A percentile compares a stretch with the other conserved stretches of the same genome.
phyloP scores from a whole-genome alignment of 2,329 filamentous ascomycete genomes.

The Rachicladosporium sp. region DNA sequence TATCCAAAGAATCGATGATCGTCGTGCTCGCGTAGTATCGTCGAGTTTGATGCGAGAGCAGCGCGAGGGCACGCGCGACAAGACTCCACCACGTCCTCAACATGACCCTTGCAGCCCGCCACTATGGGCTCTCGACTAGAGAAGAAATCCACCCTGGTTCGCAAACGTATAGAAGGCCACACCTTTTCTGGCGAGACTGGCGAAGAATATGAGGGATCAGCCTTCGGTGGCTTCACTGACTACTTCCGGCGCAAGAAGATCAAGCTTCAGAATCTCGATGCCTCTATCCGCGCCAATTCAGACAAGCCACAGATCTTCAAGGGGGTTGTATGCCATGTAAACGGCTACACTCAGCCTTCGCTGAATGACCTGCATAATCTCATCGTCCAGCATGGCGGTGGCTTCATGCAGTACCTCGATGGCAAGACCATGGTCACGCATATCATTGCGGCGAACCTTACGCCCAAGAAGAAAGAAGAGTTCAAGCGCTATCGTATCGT shows the following conservation, averaged over 20 bases:
- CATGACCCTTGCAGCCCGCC: no score
- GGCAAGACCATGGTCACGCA: slow-evolving; percentile 92
- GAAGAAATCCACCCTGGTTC: slow-evolving; percentile 45
- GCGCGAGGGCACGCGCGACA: no score
- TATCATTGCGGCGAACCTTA: slow-evolving; percentile 81
- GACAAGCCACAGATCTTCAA: slow-evolving; percentile 79
- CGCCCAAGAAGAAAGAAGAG: slow-evolving; percentile 85
- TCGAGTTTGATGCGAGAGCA: no score
- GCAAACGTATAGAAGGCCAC: slow-evolving; percentile 55
- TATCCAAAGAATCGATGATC: no score
- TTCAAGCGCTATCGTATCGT: slow-evolving; percentile 82
- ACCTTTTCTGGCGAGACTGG: slow-evolving; percentile 70
- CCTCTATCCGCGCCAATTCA: slow-evolving; percentile 58
- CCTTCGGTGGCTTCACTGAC: slow-evolving; percentile 79
- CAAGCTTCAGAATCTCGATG: slow-evolving; percentile 91
- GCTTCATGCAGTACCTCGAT: slow-evolving; percentile 88
- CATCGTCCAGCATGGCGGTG: slow-evolving; percentile 86
- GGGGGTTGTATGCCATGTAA: slow-evolving; percentile 80
- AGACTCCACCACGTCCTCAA: no score
- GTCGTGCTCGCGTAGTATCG: no score
- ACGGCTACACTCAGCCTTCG: slow-evolving; percentile 90
- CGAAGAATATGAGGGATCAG: slow-evolving; percentile 80
- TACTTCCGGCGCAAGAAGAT: slow-evolving; percentile 95
- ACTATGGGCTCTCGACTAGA: slow-evolving; percentile 52
- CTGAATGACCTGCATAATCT: slow-evolving; percentile 77